Conservation (phyloP, 139 green algal species). For the Desmodesmus armatus region DNA sequence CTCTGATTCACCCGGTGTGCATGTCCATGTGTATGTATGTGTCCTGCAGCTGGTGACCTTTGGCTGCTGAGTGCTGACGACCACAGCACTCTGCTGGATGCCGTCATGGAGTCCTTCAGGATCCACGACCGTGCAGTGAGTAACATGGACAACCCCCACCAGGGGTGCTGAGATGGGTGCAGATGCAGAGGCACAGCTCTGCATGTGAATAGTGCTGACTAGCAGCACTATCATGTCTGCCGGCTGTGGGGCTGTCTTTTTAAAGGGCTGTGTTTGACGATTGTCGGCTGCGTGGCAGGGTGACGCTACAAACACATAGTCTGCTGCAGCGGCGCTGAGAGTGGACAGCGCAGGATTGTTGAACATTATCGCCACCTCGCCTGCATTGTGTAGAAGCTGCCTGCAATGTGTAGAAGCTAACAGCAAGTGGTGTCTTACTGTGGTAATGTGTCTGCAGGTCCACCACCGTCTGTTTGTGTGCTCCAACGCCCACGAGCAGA, state of each 20-base stretch:
- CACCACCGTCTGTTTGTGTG: conserved; percentile 59
- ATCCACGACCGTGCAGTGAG: conserved; percentile 35
- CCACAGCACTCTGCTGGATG: conserved; percentile 39
- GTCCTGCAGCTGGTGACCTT: conserved; percentile 40
- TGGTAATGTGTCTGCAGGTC: conserved; percentile 17
- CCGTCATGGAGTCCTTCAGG: conserved; percentile 43
- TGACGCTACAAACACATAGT: too few species aligned
- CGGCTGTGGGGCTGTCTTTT: too few species aligned
- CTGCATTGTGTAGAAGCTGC: neutral
- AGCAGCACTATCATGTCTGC: too few species aligned
- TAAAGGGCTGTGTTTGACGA: too few species aligned
- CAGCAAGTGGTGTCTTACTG: neutral
- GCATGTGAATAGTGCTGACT: too few species aligned
- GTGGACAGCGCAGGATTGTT: neutral
- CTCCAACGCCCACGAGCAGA: conserved; percentile 36
- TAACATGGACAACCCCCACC: neutral
- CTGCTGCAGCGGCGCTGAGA: neutral
- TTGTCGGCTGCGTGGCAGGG: too few species aligned
- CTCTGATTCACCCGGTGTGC: too few species aligned
- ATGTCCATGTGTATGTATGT: too few species aligned
- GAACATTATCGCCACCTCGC: neutral
- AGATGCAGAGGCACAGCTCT: too few species aligned
- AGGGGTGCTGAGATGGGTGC: too few species aligned
- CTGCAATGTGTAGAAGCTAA: neutral
- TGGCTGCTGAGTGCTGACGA: conserved; percentile 49